Percentiles rank a stretch among this genome's conserved stretches.
These are phyloP conservation scores for Microbotryum silenes-acaulis DNA, from an alignment of 1,284 basidiomycete species.

Conservation along the genomic window DNA sequence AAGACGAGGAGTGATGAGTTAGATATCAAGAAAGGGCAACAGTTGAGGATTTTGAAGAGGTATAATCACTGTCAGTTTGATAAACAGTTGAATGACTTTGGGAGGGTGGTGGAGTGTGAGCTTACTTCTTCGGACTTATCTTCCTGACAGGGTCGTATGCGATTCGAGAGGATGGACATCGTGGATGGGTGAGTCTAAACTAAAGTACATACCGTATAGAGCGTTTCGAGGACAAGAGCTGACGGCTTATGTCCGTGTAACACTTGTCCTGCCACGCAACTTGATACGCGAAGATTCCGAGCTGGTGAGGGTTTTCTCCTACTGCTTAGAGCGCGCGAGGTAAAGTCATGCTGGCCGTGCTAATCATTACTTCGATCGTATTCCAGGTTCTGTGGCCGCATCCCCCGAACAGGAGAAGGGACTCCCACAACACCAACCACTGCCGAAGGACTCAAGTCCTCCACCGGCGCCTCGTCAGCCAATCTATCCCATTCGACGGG, in stretches of 20 bases:
- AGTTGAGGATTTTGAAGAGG: slow-evolving; percentile 85
- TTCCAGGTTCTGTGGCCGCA: slow-evolving; percentile 26
- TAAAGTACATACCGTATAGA: too few species aligned
- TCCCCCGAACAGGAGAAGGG: slow-evolving; percentile 9
- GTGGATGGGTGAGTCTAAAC: slow-evolving; percentile 2
- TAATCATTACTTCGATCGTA: not conserved
- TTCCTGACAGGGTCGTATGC: slow-evolving; percentile 48
- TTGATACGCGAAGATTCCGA: slow-evolving; percentile 1
- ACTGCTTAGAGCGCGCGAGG: too few species aligned
- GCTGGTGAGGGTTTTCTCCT: slow-evolving; percentile 8
- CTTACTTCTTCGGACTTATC: slow-evolving; percentile 3
- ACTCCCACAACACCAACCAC: slow-evolving; percentile 16
- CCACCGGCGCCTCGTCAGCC: too few species aligned
- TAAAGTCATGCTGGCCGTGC: too few species aligned
- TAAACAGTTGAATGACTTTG: slow-evolving; percentile 35
- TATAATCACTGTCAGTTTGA: slow-evolving; percentile 97
- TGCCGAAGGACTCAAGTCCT: not conserved
- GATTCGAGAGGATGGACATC: slow-evolving; percentile 68
- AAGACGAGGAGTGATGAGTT: slow-evolving; percentile 85
- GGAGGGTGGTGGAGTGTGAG: not conserved
- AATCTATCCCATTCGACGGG: too few species aligned
- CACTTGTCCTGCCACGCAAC: not conserved
- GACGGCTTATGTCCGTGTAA: not conserved
- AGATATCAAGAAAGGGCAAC: slow-evolving; percentile 74
- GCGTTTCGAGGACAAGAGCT: too few species aligned